Conservation (phyloP, 257 asterid genomes). For the Perilla frutescens region DNA sequence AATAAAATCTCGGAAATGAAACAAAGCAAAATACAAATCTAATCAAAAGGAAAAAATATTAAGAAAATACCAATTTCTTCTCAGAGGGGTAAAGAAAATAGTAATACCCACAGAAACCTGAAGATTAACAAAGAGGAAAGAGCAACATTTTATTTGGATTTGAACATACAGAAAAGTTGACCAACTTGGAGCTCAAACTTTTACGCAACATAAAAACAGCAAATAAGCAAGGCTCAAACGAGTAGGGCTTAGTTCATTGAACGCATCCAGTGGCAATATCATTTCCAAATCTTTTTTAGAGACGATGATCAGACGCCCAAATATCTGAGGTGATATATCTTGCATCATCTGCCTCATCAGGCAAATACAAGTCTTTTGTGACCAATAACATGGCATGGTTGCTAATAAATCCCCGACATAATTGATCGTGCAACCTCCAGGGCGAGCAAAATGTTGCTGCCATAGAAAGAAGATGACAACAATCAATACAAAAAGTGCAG, state of each 20-base stretch:
- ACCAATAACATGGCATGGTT: conserved; percentile 30
- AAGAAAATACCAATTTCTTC: not conserved
- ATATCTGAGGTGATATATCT: conserved; percentile 6
- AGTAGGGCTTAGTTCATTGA: conserved; percentile 25
- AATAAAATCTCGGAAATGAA: too few species aligned
- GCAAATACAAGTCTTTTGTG: conserved; percentile 30
- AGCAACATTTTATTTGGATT: conserved; percentile 1
- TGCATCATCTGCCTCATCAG: conserved; percentile 34
- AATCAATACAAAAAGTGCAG: not conserved
- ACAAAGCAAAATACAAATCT: not conserved
- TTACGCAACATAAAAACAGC: conserved; percentile 31
- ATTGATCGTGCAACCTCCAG: conserved; percentile 1
- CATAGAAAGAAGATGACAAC: not conserved
- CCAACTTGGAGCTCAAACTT: conserved; percentile 25
- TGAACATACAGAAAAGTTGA: conserved; percentile 20
- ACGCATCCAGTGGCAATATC: conserved; percentile 30
- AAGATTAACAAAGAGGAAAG: conserved; percentile 7
- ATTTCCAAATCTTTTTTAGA: conserved; percentile 35
- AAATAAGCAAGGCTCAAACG: conserved; percentile 33
- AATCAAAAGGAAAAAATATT: not conserved
- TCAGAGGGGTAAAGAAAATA: not conserved
- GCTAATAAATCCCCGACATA: conserved; percentile 4
- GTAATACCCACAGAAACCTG: not conserved
- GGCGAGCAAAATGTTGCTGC: conserved; percentile 33
- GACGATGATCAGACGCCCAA: conserved; percentile 21